Base-by-base conservation (phyloP, 2,329 filamentous ascomycete species). In the Helicocarpus griseus region DNA sequence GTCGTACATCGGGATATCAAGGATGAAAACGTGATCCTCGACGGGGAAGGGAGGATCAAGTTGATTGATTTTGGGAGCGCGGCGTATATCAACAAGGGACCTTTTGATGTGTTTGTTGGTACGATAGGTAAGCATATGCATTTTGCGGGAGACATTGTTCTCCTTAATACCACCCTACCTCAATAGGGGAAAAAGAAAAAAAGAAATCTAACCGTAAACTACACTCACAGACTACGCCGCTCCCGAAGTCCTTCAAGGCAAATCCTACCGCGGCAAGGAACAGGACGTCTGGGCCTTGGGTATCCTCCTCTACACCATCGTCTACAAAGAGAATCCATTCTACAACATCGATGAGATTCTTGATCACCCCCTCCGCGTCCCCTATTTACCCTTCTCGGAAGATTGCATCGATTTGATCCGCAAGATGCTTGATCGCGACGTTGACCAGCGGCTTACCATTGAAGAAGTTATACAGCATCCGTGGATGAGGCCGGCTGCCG, bases 311-410 rank as follows among this genome's bases (percentile, higher is more conserved):
- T 98, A 98, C 74, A 98, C 93, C 26, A 96, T 98, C 64, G 86
- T 97, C 63, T 98, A 98, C 78, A 98, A 97, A 73, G 93, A 98
- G 72, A 98, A 98, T 65, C 91, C 93, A 0, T 98, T 96, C 69
- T 97, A 97, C 77, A 94, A 87, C 69, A 93, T 97, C 63, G 93
- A 98, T 68, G 93, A 98, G 75, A 98, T 98, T 64, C 94, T 97
- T 81, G 93, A 98, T 67, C 90, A 91, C 63, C 91, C 96, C 61
- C 75, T 98, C 53, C 82, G 93, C 45, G 85, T 98, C 26, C 93
- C 93, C 0, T 96, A 72, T 56, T 57, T 74, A 19, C 72, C 71
- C 4, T 74, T 73, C 55, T 72, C 88, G 67, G 89, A 96, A 57
- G 86, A 90, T 58, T 95, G 89, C 68, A 94, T 98, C 58, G 86